Evolutionary conservation across 1,284 basidiomycete genomes (phyloP).

Genomic region (Boletus sp.): DNA sequence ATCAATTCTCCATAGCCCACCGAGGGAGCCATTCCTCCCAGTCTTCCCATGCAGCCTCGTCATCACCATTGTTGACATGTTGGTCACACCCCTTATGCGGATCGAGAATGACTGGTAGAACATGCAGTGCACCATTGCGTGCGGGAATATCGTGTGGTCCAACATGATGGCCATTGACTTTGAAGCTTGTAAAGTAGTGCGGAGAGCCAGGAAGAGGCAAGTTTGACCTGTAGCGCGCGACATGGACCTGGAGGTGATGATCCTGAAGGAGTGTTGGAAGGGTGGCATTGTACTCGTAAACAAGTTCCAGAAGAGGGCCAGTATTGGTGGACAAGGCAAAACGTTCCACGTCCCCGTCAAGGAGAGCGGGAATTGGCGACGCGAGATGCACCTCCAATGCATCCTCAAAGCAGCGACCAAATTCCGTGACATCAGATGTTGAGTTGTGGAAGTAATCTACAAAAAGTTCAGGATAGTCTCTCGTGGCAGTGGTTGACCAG

Average conservation of each 20-base stretch:
- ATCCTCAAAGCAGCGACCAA: background rate
- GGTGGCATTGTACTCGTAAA: constrained; percentile 45
- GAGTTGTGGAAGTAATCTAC: constrained; percentile 25
- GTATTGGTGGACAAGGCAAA: background rate
- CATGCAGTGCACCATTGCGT: constrained; percentile 62
- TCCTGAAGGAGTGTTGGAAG: constrained; percentile 49
- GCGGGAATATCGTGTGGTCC: constrained; percentile 50
- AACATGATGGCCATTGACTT: constrained; percentile 50
- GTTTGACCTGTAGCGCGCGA: constrained; percentile 46
- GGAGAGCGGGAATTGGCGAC: background rate
- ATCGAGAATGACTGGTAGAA: constrained; percentile 49
- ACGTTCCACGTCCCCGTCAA: background rate
- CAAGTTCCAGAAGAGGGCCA: constrained; percentile 25
- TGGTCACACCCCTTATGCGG: constrained; percentile 36
- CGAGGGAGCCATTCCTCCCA: constrained; percentile 56
- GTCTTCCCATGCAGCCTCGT: constrained; percentile 44
- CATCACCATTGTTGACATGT: constrained; percentile 22
- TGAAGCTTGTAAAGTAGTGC: constrained; percentile 44
- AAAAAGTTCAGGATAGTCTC: background rate
- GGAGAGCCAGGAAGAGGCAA: constrained; percentile 33
- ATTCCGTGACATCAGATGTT: constrained; percentile 1
- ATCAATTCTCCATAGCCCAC: constrained; percentile 34
- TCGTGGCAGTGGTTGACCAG: background rate
- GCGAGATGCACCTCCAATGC: background rate
- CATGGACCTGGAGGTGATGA: constrained; percentile 45